Percentiles rank a stretch among this genome's conserved stretches.
These are phyloP conservation scores for Fusarium torreyae DNA, from an alignment of 2,329 filamentous ascomycete species.

Conservation along the genomic window DNA sequence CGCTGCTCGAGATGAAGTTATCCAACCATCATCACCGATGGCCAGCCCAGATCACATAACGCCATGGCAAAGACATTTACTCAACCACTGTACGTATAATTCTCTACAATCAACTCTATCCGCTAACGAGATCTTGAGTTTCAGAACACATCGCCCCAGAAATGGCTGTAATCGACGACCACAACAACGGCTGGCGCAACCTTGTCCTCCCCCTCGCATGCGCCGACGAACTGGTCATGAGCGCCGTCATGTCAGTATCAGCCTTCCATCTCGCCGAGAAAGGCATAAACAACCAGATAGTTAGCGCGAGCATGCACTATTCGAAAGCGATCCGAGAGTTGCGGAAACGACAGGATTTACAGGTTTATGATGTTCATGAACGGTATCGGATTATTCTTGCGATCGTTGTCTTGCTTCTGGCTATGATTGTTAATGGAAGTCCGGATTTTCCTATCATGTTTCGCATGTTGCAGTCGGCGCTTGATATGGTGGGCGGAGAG, in stretches of 20 bases:
- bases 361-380: conserved; percentile 20
- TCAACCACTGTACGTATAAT: conserved; percentile 33
- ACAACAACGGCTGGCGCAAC: conserved; percentile 41
- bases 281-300: background rate
- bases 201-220: conserved; percentile 40
- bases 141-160: conserved; percentile 44
- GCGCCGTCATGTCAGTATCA: conserved; percentile 47
- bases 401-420: conserved; percentile 45
- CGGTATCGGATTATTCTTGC: conserved; percentile 39
- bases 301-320: conserved; percentile 19
- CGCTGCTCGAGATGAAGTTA: background rate
- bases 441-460: conserved; percentile 49
- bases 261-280: conserved; percentile 44
- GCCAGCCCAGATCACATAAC: conserved; percentile 1
- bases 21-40: background rate
- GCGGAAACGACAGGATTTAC: conserved; percentile 20
- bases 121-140: conserved; percentile 26
- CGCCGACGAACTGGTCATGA: conserved; percentile 45
- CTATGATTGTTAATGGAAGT: conserved; percentile 47
- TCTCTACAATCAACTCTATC: background rate
- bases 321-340: conserved; percentile 34
- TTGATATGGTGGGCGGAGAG: conserved; percentile 43
- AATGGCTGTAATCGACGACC: conserved; percentile 45
- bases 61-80: conserved; percentile 19
- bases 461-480: conserved; percentile 45